Base-by-base conservation (phyloP, 1,284 basidiomycete genomes). In the Boletus semigastroideus region DNA sequence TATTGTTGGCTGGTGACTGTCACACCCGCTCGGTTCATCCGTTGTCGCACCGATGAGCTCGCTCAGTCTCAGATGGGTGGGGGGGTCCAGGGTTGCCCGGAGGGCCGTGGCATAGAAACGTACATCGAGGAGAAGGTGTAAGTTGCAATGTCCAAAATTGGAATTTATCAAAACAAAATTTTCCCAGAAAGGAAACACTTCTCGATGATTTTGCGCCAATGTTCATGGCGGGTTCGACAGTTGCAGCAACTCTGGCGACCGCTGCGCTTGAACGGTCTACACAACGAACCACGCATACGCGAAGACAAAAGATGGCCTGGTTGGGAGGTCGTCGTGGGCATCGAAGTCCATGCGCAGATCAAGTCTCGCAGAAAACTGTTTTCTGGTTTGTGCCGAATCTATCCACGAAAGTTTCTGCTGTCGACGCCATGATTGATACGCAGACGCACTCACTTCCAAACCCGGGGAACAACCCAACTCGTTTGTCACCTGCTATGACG, bases 291-390 rank as follows among this genome's bases (percentile, higher is more conserved):
- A 34, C 48, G 54, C 3, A 30, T 39, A 20, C 55, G 55, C 31
- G 55, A 69, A 16, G 75, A 78, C 52, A 55, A 59, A 3, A 58
- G 75, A 42, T 82, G 79, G 80, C 75, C 77, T 16, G 89, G 83
- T 9, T 95, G 90, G 90, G 79, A 90, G 60, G 84, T 95, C 19
- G 78, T 97, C 48, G 86, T 99, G 42, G 97, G 97, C 22, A 87
- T 99, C 43, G 96, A 99, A 67, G 92, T 95, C 11, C 97, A 99
- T 66, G 91, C 94, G 0, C 96, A 99, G 71, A 83, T 99, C 62
- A 90, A 89, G 68, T 87, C 92, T 12, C 82, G 85, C 48, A 75
- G 77, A 53, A 99, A 99, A 71, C 79, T 99, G 12, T 98, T 99
- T 73, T 98, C 94, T 46, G 74, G 90, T 92, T 52, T 59, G 83